phyloP scores from a whole-genome alignment of 352 stramenopile species.

The Globisporangium emineosum region DNA sequence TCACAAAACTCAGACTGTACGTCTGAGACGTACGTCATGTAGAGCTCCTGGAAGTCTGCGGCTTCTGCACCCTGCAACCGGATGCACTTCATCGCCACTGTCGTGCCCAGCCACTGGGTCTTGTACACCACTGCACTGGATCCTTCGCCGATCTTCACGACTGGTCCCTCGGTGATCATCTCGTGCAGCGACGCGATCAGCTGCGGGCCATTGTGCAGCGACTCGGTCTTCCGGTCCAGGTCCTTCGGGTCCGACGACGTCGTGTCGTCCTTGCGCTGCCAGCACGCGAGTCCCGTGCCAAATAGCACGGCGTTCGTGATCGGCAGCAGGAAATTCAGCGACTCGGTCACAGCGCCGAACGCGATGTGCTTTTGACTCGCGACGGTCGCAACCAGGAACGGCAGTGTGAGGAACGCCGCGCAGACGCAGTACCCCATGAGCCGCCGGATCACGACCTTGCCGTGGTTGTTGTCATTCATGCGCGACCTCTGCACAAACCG shows the following conservation, averaged over 20 bases:
- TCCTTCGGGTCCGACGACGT: conserved; percentile 10
- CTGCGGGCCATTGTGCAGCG: conserved; percentile 18
- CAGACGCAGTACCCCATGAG: conserved; percentile 58
- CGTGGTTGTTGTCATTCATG: conserved; percentile 48
- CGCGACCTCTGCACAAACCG: conserved; percentile 40
- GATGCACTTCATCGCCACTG: conserved; percentile 73
- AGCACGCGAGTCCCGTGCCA: conserved; percentile 57
- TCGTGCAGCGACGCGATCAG: conserved; percentile 28
- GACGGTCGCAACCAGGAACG: conserved; percentile 44
- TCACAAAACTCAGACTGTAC: conserved; percentile 64
- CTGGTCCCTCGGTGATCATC: conserved; percentile 57
- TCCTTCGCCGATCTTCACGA: conserved; percentile 64
- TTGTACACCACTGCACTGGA: conserved; percentile 68
- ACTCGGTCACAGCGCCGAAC: conserved; percentile 45
- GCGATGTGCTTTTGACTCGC: conserved; percentile 21
- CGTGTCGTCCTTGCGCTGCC: conserved; percentile 11
- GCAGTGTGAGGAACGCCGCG: conserved; percentile 45
- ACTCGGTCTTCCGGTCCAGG: conserved; percentile 15
- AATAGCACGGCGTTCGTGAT: conserved; percentile 66
- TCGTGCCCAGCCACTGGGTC: conserved; percentile 71
- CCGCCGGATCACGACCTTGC: conserved; percentile 53
- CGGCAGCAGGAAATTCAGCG: conserved; percentile 53
- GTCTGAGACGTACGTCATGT: conserved; percentile 64
- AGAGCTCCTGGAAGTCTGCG: conserved; percentile 41
- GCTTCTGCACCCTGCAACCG: conserved; percentile 43